Conservation (phyloP, 495 filamentous ascomycete genomes). For the Neurospora sp. region DNA sequence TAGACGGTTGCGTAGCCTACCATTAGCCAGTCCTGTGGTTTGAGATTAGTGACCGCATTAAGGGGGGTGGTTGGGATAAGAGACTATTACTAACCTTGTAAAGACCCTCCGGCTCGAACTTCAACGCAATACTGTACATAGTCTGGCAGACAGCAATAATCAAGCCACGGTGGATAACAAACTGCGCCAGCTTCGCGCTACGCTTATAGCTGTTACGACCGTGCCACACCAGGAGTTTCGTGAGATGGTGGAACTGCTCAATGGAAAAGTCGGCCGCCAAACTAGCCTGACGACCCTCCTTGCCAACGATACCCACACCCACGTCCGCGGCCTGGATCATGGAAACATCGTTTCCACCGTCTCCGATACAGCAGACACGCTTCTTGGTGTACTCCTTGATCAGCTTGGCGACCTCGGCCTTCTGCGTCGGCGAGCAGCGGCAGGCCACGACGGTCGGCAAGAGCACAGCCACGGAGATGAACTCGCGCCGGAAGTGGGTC, state of each 20-base stretch:
- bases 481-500: slow-evolving; percentile 66
- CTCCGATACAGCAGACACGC: slow-evolving; percentile 90
- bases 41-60: slow-evolving; percentile 12
- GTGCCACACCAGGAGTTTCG: slow-evolving; percentile 96
- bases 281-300: slow-evolving; percentile 90
- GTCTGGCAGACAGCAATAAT: slow-evolving; percentile 95
- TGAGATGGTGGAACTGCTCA: slow-evolving; percentile 89
- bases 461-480: slow-evolving; percentile 79
- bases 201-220: slow-evolving; percentile 95
- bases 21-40: slow-evolving; percentile 72
- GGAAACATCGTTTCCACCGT: slow-evolving; percentile 95
- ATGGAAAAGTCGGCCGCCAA: slow-evolving; percentile 95
- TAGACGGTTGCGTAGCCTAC: slow-evolving; percentile 97
- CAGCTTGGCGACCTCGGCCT: slow-evolving; percentile 82
- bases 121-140: slow-evolving; percentile 86
- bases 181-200: slow-evolving; percentile 89
- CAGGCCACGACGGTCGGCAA: slow-evolving; percentile 92
- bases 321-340: slow-evolving; percentile 99
- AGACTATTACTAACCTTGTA: slow-evolving; percentile 51
- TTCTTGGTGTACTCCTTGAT: slow-evolving; percentile 91
- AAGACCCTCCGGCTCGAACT: slow-evolving; percentile 85
- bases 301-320: slow-evolving; percentile 95
- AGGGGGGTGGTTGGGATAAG: neutral
- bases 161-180: slow-evolving; percentile 94
- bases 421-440: slow-evolving; percentile 94